phyloP scores from a whole-genome alignment of 371 early-diverging fungal species.

The Mortierella sp. region DNA sequence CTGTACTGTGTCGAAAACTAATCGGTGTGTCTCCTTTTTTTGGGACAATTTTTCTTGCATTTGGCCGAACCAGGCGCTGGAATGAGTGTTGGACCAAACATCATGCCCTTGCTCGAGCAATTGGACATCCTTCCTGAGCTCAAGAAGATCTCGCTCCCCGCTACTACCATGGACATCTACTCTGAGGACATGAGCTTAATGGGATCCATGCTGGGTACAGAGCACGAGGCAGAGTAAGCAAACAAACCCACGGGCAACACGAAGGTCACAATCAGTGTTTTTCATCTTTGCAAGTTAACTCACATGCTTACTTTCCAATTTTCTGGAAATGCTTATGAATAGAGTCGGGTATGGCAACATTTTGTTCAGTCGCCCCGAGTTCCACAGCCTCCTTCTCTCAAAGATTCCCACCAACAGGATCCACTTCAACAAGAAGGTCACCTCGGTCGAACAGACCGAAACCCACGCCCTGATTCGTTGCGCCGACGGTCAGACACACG shows the following conservation, averaged over 20 bases:
- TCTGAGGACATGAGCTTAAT: conserved; percentile 20
- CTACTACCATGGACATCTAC: conserved; percentile 15
- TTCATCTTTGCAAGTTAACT: not conserved
- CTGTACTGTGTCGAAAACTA: not conserved
- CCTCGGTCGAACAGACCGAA: conserved; percentile 22
- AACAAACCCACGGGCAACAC: not conserved
- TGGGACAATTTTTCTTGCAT: not conserved
- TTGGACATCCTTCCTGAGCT: conserved; percentile 20
- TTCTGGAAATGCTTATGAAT: not conserved
- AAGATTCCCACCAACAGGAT: conserved; percentile 25
- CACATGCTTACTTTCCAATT: not conserved
- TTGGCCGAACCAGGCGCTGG: conserved; percentile 18
- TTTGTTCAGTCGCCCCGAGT: conserved; percentile 32
- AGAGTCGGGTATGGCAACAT: conserved; percentile 32
- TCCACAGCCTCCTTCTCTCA: conserved; percentile 22
- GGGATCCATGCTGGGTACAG: conserved; percentile 14
- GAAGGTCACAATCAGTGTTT: not conserved
- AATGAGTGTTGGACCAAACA: conserved; percentile 17
- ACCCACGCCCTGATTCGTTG: conserved; percentile 24
- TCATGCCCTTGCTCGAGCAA: conserved; percentile 34
- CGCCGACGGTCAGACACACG: conserved; percentile 18
- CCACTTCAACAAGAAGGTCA: conserved; percentile 28
- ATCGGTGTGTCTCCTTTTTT: not conserved
- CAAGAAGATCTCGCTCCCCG: conserved; percentile 12
- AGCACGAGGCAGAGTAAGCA: not conserved